Evolutionary conservation across 345 rosid genomes (phyloP), one percentile per base, ranked within the genome.

Genomic region (Bretschneidera sinensis): DNA sequence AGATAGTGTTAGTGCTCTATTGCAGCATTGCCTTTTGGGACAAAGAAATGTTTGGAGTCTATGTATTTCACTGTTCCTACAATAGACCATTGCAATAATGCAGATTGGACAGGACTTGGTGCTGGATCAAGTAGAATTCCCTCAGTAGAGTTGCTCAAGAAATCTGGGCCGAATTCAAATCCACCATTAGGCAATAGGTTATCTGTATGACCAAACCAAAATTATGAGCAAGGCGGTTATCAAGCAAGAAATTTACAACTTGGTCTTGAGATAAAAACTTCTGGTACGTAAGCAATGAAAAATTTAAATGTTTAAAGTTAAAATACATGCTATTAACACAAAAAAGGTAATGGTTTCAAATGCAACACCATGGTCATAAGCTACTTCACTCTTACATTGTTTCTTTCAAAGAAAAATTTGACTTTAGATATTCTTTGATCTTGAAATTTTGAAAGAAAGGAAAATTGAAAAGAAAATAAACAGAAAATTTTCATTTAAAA

Each of bases 21-120:
- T 10, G 85, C 90, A 54, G 90, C 76, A 60, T 76, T 79, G 66
- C 95, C 95, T 51, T 59, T 58, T 10, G 84, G 88, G 45, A 87
- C 82, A 51, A 34, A 70, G 77, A 68, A 78, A 52, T 82, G 79
- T 19, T 74, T 62, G 34, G 90, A 75, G 70, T 81, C 77, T 54
- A 82, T 77, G 69, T 84, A 82, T 74, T 70, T 82, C 63, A 82
- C 69, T 25, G 78, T 80, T 59, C 86, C 85, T 34, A 67, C 51
- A 28, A 86, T 69, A 20, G 83, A 59, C 83, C 86, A 82, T 28
- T 76, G 73, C 52, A 48, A 59, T 59, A 82, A 56, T 48, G 90
- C 57, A 28, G 88, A 84, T 23, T 76, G 82, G 65, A 61, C 64
- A 24, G 71, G 77, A 63, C 79, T 78, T 28, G 67, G 72, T 28